Conservation (phyloP, 306 rosid genomes). For the Quercus bicolor region DNA sequence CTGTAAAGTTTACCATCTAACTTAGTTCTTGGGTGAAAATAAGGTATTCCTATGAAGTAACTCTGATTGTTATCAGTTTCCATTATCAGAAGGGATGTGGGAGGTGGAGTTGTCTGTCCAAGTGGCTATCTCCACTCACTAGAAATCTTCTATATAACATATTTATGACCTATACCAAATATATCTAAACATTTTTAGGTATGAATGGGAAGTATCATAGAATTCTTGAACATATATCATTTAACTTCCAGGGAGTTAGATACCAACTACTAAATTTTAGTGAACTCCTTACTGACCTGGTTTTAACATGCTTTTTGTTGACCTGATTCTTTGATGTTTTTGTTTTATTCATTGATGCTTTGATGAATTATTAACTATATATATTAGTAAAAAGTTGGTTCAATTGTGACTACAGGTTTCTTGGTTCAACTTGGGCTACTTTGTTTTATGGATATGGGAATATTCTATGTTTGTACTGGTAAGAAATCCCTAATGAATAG, state of each 20-base stretch:
- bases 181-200: background rate
- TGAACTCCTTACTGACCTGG: background rate
- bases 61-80: background rate
- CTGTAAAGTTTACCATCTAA: background rate
- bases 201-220: background rate
- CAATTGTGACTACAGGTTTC: conserved; percentile 55
- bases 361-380: background rate
- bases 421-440: conserved; percentile 82
- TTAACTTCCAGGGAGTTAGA: background rate
- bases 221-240: background rate
- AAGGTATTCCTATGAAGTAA: background rate
- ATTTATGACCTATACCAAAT: background rate
- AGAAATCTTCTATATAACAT: background rate
- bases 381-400: background rate
- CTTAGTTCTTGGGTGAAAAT: background rate
- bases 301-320: background rate
- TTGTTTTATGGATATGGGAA: conserved; percentile 89
- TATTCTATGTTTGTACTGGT: conserved; percentile 72
- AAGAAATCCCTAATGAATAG: conserved; percentile 23
- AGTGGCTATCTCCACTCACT: background rate
- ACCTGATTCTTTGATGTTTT: background rate
- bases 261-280: background rate
- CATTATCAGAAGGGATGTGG: background rate
- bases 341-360: conserved; percentile 1
- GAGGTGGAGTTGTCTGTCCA: background rate